Evolutionary conservation across 1,139 yeast genomes (phyloP).

Genomic region (Blastobotrys raffinosifermentans): DNA sequence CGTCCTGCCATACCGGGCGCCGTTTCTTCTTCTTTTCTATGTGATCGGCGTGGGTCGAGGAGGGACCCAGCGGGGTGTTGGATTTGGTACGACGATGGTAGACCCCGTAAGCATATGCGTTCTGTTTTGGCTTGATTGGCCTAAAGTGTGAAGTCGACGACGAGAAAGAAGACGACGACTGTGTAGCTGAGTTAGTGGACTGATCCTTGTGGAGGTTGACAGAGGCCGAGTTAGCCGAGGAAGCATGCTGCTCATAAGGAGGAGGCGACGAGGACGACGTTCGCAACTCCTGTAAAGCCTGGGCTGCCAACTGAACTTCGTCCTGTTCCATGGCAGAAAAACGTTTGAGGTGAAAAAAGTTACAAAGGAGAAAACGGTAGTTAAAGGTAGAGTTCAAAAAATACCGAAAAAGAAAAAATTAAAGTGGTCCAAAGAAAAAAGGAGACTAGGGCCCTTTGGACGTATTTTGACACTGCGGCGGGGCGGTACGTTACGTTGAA

Average conservation of each 20-base stretch:
- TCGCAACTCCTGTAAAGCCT: constrained; percentile 12
- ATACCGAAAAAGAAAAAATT: background rate
- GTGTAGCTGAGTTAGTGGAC: constrained; percentile 24
- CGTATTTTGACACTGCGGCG: too few species aligned
- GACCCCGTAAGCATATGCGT: constrained; percentile 3
- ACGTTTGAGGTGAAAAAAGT: background rate
- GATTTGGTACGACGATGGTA: background rate
- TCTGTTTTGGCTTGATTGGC: constrained; percentile 8
- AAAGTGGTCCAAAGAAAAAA: constrained; percentile 4
- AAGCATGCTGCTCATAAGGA: constrained; percentile 2
- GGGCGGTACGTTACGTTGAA: too few species aligned
- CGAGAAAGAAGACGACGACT: constrained; percentile 18
- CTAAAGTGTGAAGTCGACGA: constrained; percentile 11
- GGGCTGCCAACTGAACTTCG: constrained; percentile 14
- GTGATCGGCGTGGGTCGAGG: constrained; percentile 1
- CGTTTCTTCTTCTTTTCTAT: constrained; percentile 5
- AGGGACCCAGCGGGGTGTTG: constrained; percentile 1
- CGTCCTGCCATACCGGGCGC: constrained; percentile 32
- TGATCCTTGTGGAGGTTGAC: constrained; percentile 24
- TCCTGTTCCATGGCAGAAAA: background rate
- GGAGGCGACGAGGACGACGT: constrained; percentile 6
- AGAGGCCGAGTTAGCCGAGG: constrained; percentile 6
- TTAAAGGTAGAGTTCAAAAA: too few species aligned
- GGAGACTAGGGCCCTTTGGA: constrained; percentile 1
- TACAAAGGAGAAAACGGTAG: background rate